A percentile compares a stretch with the other conserved stretches of the same genome.
Conservation (phyloP, 139 green algal genomes). For the Picochlorum costavermella region DNA sequence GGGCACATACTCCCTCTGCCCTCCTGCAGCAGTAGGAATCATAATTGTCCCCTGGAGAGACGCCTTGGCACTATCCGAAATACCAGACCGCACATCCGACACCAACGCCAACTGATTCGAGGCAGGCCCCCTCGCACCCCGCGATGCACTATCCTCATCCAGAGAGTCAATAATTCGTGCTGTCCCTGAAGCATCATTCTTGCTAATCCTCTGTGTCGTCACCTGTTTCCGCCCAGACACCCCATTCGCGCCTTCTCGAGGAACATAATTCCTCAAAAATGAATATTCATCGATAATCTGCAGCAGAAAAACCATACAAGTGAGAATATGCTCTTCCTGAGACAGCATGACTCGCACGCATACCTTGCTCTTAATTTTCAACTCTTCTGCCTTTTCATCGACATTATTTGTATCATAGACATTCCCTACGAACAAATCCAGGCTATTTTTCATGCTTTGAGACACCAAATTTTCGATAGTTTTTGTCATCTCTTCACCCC, state of each 20-base stretch:
- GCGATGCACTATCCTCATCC: constrained; percentile 12
- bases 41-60: constrained; percentile 23
- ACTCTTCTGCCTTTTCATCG: constrained; percentile 55
- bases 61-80: constrained; percentile 19
- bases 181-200: constrained; percentile 25
- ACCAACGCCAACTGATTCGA: constrained; percentile 14
- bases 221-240: background rate
- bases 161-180: constrained; percentile 71
- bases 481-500: background rate
- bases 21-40: constrained; percentile 35
- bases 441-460: constrained; percentile 70
- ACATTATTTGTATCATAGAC: constrained; percentile 40
- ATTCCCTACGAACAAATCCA: constrained; percentile 74
- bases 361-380: constrained; percentile 65
- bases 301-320: background rate
- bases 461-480: constrained; percentile 63
- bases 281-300: constrained; percentile 51
- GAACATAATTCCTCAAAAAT: constrained; percentile 31
- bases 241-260: constrained; percentile 6
- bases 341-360: background rate
- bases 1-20: constrained; percentile 45
- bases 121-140: constrained; percentile 4
- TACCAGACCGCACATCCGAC: constrained; percentile 7
- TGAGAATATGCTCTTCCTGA: too few species aligned
- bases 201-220: background rate